A percentile compares a stretch with the other conserved stretches of the same genome.
These are phyloP conservation scores for Cephalotrichum gorgonifer DNA, from an alignment of 2,329 filamentous ascomycete genomes.

Conservation along the genomic window DNA sequence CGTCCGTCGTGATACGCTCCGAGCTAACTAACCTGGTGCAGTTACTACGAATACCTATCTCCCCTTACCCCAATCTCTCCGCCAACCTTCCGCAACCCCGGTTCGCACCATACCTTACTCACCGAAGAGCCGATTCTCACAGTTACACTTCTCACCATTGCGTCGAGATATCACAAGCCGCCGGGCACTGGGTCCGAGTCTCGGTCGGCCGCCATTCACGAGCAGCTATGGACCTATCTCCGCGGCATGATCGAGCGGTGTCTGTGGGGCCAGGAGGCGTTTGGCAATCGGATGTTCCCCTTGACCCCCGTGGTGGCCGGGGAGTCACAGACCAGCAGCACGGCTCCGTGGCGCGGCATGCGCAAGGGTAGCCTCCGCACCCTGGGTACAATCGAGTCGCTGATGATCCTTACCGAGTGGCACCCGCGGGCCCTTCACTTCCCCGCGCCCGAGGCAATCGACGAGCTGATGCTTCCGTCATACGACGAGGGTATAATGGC, in stretches of 20 bases:
- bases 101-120: conserved; percentile 68
- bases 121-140: conserved; percentile 88
- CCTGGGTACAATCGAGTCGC: conserved; percentile 84
- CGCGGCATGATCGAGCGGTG: conserved; percentile 92
- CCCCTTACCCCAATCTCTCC: conserved; percentile 90
- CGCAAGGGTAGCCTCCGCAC: conserved; percentile 74
- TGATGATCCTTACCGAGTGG: conserved; percentile 95
- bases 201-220: conserved; percentile 83
- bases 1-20: background rate
- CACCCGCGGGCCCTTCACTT: conserved; percentile 92
- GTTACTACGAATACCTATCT: conserved; percentile 84
- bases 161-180: conserved; percentile 76
- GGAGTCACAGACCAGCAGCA: conserved; percentile 54
- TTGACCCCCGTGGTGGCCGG: conserved; percentile 47
- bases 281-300: conserved; percentile 77
- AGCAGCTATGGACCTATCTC: conserved; percentile 90
- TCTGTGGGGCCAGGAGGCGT: conserved; percentile 93
- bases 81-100: conserved; percentile 77
- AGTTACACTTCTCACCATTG: conserved; percentile 82
- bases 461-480: conserved; percentile 56
- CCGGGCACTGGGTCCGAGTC: conserved; percentile 71
- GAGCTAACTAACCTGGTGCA: conserved; percentile 18
- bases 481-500: conserved; percentile 38
- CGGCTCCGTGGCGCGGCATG: conserved; percentile 59
- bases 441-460: conserved; percentile 66